These are phyloP conservation scores for Venturiaceae sp. DNA, from an alignment of 2,329 filamentous ascomycete species.

Conservation along the genomic window DNA sequence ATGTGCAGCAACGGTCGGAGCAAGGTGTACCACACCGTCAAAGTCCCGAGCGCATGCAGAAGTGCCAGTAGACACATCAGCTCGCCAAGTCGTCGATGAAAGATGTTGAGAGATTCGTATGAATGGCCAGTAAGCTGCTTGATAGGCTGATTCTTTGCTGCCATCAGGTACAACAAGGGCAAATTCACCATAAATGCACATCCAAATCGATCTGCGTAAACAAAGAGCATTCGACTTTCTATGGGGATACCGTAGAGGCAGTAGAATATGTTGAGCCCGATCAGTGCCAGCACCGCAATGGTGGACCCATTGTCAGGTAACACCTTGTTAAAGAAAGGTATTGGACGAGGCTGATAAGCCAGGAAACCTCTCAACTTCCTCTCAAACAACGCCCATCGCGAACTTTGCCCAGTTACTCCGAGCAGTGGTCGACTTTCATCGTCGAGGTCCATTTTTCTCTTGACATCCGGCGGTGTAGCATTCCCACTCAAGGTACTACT, in stretches of 20 bases:
- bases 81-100: slow-evolving; percentile 55
- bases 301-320: slow-evolving; percentile 49
- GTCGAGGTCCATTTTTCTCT: not conserved
- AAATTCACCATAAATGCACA: slow-evolving; percentile 42
- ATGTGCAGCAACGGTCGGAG: slow-evolving; percentile 40
- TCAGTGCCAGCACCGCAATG: slow-evolving; percentile 40
- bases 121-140: slow-evolving; percentile 52
- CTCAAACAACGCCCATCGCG: not conserved
- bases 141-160: slow-evolving; percentile 58
- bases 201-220: slow-evolving; percentile 49
- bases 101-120: slow-evolving; percentile 57
- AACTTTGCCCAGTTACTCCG: not conserved
- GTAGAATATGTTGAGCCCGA: slow-evolving; percentile 49
- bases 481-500: slow-evolving; percentile 7
- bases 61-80: slow-evolving; percentile 50
- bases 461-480: not conserved
- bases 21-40: slow-evolving; percentile 47
- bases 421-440: not conserved
- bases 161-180: slow-evolving; percentile 50
- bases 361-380: slow-evolving; percentile 22
- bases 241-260: slow-evolving; percentile 43
- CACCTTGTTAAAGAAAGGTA: slow-evolving; percentile 47
- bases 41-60: slow-evolving; percentile 41
- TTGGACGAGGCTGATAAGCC: slow-evolving; percentile 47
- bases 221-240: slow-evolving; percentile 36